A percentile compares a stretch with the other conserved stretches of the same genome.
phyloP scores from a whole-genome alignment of 257 asterid species.

The Solanum corneliomulleri region DNA sequence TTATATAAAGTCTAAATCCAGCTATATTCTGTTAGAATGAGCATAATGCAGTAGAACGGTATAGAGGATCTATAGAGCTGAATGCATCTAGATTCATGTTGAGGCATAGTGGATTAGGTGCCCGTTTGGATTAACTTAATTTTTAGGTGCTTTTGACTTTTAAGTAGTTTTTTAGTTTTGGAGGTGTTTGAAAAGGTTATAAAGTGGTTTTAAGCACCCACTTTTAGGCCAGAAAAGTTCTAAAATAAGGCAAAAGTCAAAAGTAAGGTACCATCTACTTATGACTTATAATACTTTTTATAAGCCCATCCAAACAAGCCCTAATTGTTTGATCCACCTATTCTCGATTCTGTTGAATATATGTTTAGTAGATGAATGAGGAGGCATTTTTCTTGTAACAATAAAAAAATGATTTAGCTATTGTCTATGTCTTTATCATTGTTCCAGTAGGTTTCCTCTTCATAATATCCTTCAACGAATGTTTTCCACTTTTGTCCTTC shows the following conservation, averaged over 20 bases:
- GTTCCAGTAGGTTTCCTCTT: not conserved
- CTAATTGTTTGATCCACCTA: not conserved
- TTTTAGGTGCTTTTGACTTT: not conserved
- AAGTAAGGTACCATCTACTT: not conserved
- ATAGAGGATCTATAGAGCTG: not conserved
- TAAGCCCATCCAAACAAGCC: not conserved
- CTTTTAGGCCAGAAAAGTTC: not conserved
- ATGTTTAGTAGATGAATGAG: not conserved
- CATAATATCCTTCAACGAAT: not conserved
- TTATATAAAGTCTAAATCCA: not conserved
- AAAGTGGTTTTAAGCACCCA: not conserved
- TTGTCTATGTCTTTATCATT: not conserved
- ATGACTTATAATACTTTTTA: not conserved
- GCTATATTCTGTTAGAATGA: not conserved
- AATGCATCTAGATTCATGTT: not conserved
- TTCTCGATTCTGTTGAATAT: not conserved
- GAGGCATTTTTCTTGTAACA: not conserved
- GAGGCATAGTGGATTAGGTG: not conserved
- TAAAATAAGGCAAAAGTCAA: not conserved
- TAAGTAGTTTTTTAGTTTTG: no score
- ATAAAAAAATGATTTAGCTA: not conserved
- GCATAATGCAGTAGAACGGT: not conserved
- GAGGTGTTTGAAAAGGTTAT: not conserved
- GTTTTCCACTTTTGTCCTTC: not conserved
- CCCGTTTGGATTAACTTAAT: not conserved